Percentiles rank a stretch among this genome's conserved stretches.
Evolutionary conservation across 768 basidiomycete genomes (phyloP).

Genomic region (Boletus rubescentipes): DNA sequence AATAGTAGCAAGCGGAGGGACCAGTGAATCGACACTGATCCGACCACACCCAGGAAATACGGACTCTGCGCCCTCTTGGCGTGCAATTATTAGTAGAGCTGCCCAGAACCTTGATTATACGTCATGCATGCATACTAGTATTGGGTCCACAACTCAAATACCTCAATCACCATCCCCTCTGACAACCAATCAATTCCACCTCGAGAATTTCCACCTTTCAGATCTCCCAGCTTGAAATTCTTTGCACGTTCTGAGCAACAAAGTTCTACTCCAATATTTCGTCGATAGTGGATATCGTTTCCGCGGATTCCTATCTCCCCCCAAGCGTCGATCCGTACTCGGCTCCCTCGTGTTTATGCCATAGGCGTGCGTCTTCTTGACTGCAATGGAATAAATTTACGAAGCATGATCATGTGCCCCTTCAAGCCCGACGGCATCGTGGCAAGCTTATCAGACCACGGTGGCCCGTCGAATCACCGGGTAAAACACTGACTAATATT

Average conservation of each 20-base stretch:
- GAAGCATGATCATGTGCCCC: slow-evolving; percentile 4
- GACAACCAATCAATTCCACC: not conserved
- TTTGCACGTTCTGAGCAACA: not conserved
- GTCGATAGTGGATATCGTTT: not conserved
- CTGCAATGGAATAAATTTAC: not conserved
- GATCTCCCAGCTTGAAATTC: not conserved
- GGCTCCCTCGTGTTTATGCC: slow-evolving; percentile 5
- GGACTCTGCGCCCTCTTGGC: not conserved
- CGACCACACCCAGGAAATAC: not conserved
- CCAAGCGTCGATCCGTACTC: slow-evolving; percentile 1
- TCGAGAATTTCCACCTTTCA: not conserved
- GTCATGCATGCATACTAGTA: slow-evolving; percentile 7
- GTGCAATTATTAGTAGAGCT: not conserved
- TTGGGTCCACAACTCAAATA: not conserved
- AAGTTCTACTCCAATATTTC: not conserved
- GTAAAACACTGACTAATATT: slow-evolving; percentile 16
- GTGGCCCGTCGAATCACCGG: slow-evolving; percentile 5
- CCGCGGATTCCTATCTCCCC: slow-evolving; percentile 11
- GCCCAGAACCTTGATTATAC: slow-evolving; percentile 11
- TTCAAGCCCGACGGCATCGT: not conserved
- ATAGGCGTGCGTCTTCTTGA: not conserved
- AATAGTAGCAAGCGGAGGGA: not conserved
- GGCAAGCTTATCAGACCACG: not conserved
- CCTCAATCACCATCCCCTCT: not conserved
- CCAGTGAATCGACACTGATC: not conserved